Percentiles rank a stretch among this genome's conserved stretches.
Evolutionary conservation across 331 rosid genomes (phyloP).

Genomic region (Ulmus americana): DNA sequence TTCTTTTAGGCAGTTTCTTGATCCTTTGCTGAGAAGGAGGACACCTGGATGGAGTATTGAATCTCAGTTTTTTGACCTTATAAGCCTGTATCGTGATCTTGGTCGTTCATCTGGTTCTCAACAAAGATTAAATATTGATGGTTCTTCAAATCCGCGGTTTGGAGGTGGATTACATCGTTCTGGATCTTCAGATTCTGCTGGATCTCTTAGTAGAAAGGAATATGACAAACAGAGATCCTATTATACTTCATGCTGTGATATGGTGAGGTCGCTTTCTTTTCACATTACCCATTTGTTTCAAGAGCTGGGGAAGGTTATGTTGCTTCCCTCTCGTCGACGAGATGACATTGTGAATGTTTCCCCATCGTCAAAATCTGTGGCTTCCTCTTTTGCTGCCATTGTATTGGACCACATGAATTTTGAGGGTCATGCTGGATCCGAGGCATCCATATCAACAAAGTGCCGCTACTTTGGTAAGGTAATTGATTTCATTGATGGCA

Average conservation of each 20-base stretch:
- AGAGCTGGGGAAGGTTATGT: slow-evolving; percentile 91
- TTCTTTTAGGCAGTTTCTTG: slow-evolving; percentile 90
- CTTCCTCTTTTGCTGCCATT: slow-evolving; percentile 74
- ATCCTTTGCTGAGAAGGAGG: slow-evolving; percentile 80
- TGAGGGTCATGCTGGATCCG: slow-evolving; percentile 65
- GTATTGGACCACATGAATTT: slow-evolving; percentile 82
- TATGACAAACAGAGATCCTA: slow-evolving; percentile 63
- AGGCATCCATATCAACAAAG: slow-evolving; percentile 71
- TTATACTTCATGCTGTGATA: slow-evolving; percentile 73
- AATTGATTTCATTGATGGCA: slow-evolving; percentile 75
- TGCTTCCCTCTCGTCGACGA: slow-evolving; percentile 90
- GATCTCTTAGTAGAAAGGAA: slow-evolving; percentile 51
- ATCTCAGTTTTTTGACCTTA: slow-evolving; percentile 88
- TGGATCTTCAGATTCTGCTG: slow-evolving; percentile 54
- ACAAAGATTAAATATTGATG: slow-evolving; percentile 47
- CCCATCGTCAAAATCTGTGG: slow-evolving; percentile 78
- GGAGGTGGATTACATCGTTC: slow-evolving; percentile 43
- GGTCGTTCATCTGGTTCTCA: slow-evolving; percentile 73
- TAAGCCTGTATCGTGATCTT: slow-evolving; percentile 80
- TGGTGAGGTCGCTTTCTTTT: slow-evolving; percentile 88
- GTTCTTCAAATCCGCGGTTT: slow-evolving; percentile 45
- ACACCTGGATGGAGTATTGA: slow-evolving; percentile 87
- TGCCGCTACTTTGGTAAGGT: slow-evolving; percentile 93
- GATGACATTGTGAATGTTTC: slow-evolving; percentile 77
- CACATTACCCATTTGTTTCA: slow-evolving; percentile 91